A percentile compares a stretch with the other conserved stretches of the same genome.
These are phyloP conservation scores for Lichtheimia ramosa DNA, from an alignment of 371 early-diverging fungal species.

Conservation along the genomic window DNA sequence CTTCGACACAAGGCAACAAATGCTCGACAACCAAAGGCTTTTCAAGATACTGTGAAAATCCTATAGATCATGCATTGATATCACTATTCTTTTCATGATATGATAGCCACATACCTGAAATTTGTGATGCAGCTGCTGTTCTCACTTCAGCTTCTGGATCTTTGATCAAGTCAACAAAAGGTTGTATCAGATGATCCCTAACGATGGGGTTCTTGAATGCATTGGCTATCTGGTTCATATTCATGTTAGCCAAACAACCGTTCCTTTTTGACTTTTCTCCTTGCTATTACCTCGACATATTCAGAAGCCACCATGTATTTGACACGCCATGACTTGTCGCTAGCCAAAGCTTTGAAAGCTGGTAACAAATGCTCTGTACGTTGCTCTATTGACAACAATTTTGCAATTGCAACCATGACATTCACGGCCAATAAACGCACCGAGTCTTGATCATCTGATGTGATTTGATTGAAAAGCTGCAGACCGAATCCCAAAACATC, in stretches of 20 bases:
- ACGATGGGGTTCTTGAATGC: constrained; percentile 80
- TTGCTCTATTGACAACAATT: constrained; percentile 75
- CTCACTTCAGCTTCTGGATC: constrained; percentile 98
- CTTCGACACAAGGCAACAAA: constrained; percentile 88
- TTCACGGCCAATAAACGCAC: constrained; percentile 95
- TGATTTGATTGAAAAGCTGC: constrained; percentile 76
- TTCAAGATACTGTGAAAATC: constrained; percentile 83
- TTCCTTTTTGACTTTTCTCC: background rate
- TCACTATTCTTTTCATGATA: no score
- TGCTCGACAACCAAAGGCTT: constrained; percentile 75
- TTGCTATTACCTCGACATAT: constrained; percentile 76
- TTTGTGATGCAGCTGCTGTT: constrained; percentile 85
- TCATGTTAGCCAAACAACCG: background rate
- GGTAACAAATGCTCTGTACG: constrained; percentile 71
- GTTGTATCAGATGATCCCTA: constrained; percentile 68
- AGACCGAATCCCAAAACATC: constrained; percentile 76
- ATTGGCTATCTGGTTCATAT: constrained; percentile 64
- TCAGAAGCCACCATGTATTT: constrained; percentile 97
- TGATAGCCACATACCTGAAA: constrained; percentile 63
- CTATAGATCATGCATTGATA: constrained; percentile 26
- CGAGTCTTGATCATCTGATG: constrained; percentile 94
- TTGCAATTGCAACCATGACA: constrained; percentile 85
- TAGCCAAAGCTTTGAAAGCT: constrained; percentile 72
- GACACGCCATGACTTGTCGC: constrained; percentile 97
- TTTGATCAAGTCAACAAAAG: constrained; percentile 81